Evolutionary conservation across 2,329 filamentous ascomycete genomes (phyloP).

Genomic region (Verticillium longisporum): DNA sequence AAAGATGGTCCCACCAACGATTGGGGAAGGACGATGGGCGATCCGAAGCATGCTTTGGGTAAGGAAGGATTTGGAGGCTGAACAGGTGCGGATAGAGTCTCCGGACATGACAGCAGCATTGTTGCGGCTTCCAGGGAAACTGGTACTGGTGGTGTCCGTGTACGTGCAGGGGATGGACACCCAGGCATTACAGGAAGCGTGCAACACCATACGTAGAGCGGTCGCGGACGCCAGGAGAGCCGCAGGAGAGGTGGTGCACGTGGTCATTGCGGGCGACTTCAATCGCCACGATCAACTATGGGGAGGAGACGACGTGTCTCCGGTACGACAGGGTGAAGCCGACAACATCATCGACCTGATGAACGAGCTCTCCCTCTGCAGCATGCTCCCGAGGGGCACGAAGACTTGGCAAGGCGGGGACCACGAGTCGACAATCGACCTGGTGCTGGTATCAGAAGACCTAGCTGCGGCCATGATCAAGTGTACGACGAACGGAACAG

Average conservation of each 20-base stretch:
- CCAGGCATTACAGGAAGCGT: not conserved
- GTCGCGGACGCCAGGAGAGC: not conserved
- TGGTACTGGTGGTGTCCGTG: no score
- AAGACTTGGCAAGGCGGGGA: slow-evolving; percentile 23
- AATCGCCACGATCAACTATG: slow-evolving; percentile 12
- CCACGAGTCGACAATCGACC: slow-evolving; percentile 16
- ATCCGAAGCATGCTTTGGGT: no score
- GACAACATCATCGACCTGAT: no score
- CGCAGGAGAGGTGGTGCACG: slow-evolving; percentile 1
- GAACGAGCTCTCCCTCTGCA: no score
- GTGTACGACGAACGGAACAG: slow-evolving; percentile 10
- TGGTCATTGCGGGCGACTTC: slow-evolving; percentile 12
- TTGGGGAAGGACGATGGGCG: no score
- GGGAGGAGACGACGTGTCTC: slow-evolving; percentile 11
- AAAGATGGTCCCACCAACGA: no score
- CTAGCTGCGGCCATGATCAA: slow-evolving; percentile 10
- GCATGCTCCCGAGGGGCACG: slow-evolving; percentile 19
- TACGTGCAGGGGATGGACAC: not conserved
- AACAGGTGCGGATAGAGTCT: no score
- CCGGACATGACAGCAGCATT: no score
- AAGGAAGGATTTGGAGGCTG: no score
- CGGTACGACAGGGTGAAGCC: no score
- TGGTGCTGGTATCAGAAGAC: slow-evolving; percentile 15
- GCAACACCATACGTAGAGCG: not conserved
- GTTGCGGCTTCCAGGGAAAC: no score